A percentile compares a stretch with the other conserved stretches of the same genome.
These are phyloP conservation scores for Pneumocystis sp. DNA, from an alignment of 1,139 yeast species.

Conservation along the genomic window DNA sequence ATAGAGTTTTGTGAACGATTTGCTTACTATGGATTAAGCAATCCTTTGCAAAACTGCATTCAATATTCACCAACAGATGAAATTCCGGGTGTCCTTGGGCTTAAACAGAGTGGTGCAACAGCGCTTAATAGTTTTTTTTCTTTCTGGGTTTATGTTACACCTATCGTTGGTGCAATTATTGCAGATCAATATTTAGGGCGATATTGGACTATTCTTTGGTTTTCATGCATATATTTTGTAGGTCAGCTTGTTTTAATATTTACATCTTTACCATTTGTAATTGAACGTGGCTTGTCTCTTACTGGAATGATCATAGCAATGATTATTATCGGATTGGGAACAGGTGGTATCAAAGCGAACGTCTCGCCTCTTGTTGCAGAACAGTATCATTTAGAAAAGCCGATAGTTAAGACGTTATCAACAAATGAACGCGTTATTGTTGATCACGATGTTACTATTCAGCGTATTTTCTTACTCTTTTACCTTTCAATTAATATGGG, in stretches of 20 bases:
- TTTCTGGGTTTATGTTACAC: slow-evolving; percentile 73
- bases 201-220: slow-evolving; percentile 50
- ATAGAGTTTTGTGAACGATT: slow-evolving; percentile 75
- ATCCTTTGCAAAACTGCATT: slow-evolving; percentile 40
- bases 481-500: slow-evolving; percentile 74
- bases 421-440: slow-evolving; percentile 54
- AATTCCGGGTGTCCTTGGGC: slow-evolving; percentile 40
- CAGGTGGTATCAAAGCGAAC: slow-evolving; percentile 72
- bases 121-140: slow-evolving; percentile 65
- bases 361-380: slow-evolving; percentile 69
- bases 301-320: slow-evolving; percentile 45
- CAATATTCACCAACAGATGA: slow-evolving; percentile 49
- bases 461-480: slow-evolving; percentile 60
- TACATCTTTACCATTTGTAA: slow-evolving; percentile 55
- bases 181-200: slow-evolving; percentile 67
- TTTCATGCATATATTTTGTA: slow-evolving; percentile 42
- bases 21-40: slow-evolving; percentile 66
- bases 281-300: slow-evolving; percentile 33
- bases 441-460: slow-evolving; percentile 56
- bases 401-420: slow-evolving; percentile 43
- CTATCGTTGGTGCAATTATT: slow-evolving; percentile 60
- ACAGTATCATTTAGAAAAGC: slow-evolving; percentile 45
- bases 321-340: slow-evolving; percentile 57
- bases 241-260: slow-evolving; percentile 51
- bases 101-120: slow-evolving; percentile 53